These are phyloP conservation scores for Blastobotrys elegans DNA, from an alignment of 1,139 yeast genomes.

Conservation along the genomic window DNA sequence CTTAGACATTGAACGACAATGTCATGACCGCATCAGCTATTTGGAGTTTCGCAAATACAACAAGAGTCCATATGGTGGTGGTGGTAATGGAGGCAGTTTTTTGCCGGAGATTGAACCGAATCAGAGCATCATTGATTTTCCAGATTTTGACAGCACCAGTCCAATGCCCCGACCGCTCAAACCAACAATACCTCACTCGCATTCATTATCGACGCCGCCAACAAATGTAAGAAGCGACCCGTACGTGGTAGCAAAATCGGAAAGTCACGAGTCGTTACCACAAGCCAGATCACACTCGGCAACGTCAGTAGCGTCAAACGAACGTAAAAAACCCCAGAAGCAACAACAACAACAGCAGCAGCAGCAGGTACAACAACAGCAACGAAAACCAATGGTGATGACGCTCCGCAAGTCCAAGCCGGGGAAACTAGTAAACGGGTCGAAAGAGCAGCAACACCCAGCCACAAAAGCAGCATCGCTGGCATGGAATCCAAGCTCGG, in stretches of 20 bases:
- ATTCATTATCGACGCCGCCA: neutral
- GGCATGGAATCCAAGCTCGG: slow-evolving; percentile 23
- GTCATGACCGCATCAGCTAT: slow-evolving; percentile 34
- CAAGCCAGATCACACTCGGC: slow-evolving; percentile 7
- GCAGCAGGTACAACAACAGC: neutral
- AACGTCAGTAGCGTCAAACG: neutral
- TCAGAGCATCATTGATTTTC: slow-evolving; percentile 4
- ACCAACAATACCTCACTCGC: neutral
- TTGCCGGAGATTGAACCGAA: slow-evolving; percentile 6
- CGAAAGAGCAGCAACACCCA: slow-evolving; percentile 14
- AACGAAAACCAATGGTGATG: slow-evolving; percentile 18
- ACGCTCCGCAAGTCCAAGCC: slow-evolving; percentile 23
- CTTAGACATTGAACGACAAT: slow-evolving; percentile 36
- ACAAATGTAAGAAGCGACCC: neutral
- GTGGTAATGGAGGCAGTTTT: neutral
- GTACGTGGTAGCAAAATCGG: neutral
- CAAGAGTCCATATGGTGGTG: slow-evolving; percentile 12
- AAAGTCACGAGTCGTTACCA: slow-evolving; percentile 3
- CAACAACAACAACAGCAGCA: neutral
- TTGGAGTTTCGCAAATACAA: slow-evolving; percentile 26
- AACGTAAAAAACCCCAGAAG: neutral
- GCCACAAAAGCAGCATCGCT: slow-evolving; percentile 26
- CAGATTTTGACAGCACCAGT: slow-evolving; percentile 1
- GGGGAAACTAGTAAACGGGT: slow-evolving; percentile 19
- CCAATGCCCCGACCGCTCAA: slow-evolving; percentile 1